Base-by-base conservation (phyloP, 2,329 filamentous ascomycete species). In the Boeremia lycopersici region DNA sequence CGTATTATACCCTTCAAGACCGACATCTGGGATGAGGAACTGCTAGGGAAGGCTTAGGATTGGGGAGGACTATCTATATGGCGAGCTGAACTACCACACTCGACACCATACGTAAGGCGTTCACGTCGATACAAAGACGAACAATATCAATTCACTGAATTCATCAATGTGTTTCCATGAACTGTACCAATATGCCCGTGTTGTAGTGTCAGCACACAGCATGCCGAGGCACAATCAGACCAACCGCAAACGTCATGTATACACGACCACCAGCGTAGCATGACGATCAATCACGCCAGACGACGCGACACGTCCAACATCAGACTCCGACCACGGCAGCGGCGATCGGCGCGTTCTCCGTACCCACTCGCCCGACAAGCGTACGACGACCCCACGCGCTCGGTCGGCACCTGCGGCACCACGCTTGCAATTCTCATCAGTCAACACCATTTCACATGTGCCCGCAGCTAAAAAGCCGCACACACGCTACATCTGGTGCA, bases 1-100 rank as follows among this genome's bases (percentile, higher is more conserved):
- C 49, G 53, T 64, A 62, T 38, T 66, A 71, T 71, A 70, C 68
- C 67, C 68, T 66, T 60, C 53, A 60, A 64, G 60, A 59, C 56
- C 52, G 62, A 56, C 47, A 50, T 63, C 48, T 59, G 44, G 53
- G 55, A 62, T 39, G 53, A 60, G 44, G 56, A 50, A 29, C 48
- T 42, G 48, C 33, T 56, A 55, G 53, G 44, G 39, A 60, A 41
- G 54, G 33, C 49, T 42, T 40, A 46, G 40, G 52, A 45, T 36
- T 48, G 17, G 40, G 51, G 39, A 17, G 35, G 7, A 9, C 7
- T 48, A 50, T 49, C 46, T 42, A 34, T 40, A 59, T 42, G 48
- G 56, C 23, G 44, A 55, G 42, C 44, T 26, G 47, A 52, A 43
- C 29, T 42, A 51, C 49, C 39, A 44, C 48, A 57, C 41, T 59